Conservation (phyloP, 164 flowering plant species). For the grape (Vitis vinifera) region ASM3070453v1 NC_081811.1:9794501-9795000, state of each 20-base stretch:
- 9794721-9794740: too few relatives aligned
- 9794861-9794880: background rate
- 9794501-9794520: too few relatives aligned
- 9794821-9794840: slow-evolving; percentile 6
- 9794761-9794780: background rate
- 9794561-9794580: too few relatives aligned
- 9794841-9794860: background rate
- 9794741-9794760: background rate
- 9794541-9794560: too few relatives aligned
- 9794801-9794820: background rate
- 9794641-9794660: too few relatives aligned
- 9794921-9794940: background rate
- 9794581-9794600: too few relatives aligned
- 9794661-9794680: too few relatives aligned
- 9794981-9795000: background rate
- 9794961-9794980: slow-evolving; percentile 2
- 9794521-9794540: too few relatives aligned
- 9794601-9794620: too few relatives aligned
- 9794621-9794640: too few relatives aligned
- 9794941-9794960: slow-evolving; percentile 1
- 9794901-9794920: background rate
- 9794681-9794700: too few relatives aligned
- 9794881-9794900: background rate
- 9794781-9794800: background rate
- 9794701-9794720: too few relatives aligned